Percentiles rank a stretch among this genome's conserved stretches.
Evolutionary conservation across 805 yeast species (phyloP).

Genomic region (Danielia reshetovae): DNA sequence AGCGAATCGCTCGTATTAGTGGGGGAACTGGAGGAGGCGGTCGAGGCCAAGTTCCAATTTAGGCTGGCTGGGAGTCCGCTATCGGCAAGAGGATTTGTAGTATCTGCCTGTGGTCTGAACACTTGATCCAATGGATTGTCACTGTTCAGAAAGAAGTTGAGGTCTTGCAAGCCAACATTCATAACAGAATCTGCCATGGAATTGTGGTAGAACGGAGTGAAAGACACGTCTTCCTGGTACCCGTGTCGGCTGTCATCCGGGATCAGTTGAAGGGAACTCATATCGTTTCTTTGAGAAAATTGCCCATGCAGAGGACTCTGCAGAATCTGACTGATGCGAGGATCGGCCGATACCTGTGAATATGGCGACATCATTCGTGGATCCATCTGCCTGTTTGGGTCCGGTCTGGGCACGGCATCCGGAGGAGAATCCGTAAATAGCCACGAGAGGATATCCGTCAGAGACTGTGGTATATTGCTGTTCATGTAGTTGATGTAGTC

Average conservation of each 20-base stretch:
- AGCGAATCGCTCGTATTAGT: conserved; percentile 24
- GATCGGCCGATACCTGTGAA: not conserved
- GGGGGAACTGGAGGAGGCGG: conserved; percentile 31
- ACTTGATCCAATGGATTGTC: conserved; percentile 39
- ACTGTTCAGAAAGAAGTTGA: conserved; percentile 33
- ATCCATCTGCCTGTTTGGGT: not conserved
- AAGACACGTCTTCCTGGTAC: not conserved
- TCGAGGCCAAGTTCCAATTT: conserved; percentile 11
- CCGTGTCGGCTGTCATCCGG: not conserved
- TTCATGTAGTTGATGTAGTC: not conserved
- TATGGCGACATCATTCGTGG: not conserved
- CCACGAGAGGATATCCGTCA: conserved; percentile 39
- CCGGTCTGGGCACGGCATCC: not conserved
- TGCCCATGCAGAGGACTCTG: too few species aligned
- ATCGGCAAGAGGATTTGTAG: conserved; percentile 2
- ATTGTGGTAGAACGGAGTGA: conserved; percentile 2
- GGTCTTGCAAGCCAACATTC: conserved; percentile 30
- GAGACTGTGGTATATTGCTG: conserved; percentile 18
- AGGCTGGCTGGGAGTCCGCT: conserved; percentile 4
- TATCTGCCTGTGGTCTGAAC: conserved; percentile 14
- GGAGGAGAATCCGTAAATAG: conserved; percentile 31
- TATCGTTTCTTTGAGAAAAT: too few species aligned
- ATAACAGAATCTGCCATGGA: conserved; percentile 8
- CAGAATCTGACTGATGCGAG: not conserved
- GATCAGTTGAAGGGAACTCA: too few species aligned